A percentile compares a stretch with the other conserved stretches of the same genome.
These are phyloP conservation scores for Meyerozyma guilliermondii DNA, from an alignment of 1,139 yeast genomes.

Conservation along the genomic window DNA sequence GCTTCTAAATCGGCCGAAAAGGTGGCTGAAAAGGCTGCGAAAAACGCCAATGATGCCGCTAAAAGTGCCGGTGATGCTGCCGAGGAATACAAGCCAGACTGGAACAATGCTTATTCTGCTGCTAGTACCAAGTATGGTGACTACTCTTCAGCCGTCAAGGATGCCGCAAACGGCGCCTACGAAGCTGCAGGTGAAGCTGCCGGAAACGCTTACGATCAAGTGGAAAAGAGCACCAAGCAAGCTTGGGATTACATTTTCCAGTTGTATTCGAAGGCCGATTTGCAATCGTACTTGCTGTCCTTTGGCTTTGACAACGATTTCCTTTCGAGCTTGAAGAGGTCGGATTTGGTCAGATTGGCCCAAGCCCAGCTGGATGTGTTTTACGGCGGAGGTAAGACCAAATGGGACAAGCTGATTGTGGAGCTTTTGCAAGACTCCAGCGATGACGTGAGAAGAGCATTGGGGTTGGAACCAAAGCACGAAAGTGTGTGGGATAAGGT, in stretches of 20 bases:
- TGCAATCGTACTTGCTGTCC: constrained; percentile 46
- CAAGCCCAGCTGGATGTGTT: constrained; percentile 58
- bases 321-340: constrained; percentile 32
- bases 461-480: constrained; percentile 15
- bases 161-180: no score
- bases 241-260: constrained; percentile 15
- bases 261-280: constrained; percentile 50
- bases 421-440: constrained; percentile 18
- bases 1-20: not conserved
- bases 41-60: constrained; percentile 9
- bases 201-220: constrained; percentile 7
- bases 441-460: constrained; percentile 6
- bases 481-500: constrained; percentile 9
- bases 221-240: constrained; percentile 5
- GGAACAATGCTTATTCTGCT: constrained; percentile 5
- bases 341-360: constrained; percentile 44
- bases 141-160: constrained; percentile 6
- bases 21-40: not conserved
- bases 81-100: constrained; percentile 7
- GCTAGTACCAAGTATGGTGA: constrained; percentile 4
- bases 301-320: constrained; percentile 41
- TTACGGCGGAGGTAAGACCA: constrained; percentile 48
- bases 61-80: constrained; percentile 9
- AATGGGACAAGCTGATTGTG: constrained; percentile 21
- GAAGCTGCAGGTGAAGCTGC: no score